Conservation (phyloP, 768 basidiomycete species). For the Trametes elegans region DNA sequence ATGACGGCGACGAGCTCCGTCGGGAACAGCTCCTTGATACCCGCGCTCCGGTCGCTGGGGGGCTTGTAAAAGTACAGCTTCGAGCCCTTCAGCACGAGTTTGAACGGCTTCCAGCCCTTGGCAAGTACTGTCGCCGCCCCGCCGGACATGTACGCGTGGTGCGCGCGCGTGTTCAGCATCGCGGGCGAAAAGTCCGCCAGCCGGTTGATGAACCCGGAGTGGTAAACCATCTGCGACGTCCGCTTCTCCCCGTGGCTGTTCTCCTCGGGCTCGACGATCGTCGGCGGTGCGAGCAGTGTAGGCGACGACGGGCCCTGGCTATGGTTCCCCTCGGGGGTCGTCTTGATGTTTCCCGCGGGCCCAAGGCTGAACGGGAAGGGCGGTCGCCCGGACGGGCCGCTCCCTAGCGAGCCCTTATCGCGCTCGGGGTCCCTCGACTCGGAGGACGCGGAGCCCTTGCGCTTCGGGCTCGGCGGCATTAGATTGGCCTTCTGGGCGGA, state of each 20-base stretch:
- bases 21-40: constrained; percentile 75
- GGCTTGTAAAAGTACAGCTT: constrained; percentile 88
- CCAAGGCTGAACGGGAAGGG: constrained; percentile 34
- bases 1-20: constrained; percentile 54
- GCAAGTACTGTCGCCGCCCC: constrained; percentile 24
- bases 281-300: constrained; percentile 49
- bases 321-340: constrained; percentile 1
- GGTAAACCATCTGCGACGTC: constrained; percentile 76
- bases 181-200: constrained; percentile 49
- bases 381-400: constrained; percentile 24
- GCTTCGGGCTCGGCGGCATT: constrained; percentile 50
- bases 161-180: constrained; percentile 28
- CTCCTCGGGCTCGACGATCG: constrained; percentile 40
- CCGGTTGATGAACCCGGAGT: constrained; percentile 75
- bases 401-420: constrained; percentile 25
- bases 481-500: constrained; percentile 49
- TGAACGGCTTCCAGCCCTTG: constrained; percentile 87
- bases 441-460: constrained; percentile 49
- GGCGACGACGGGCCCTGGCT: constrained; percentile 21
- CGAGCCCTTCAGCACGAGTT: constrained; percentile 78
- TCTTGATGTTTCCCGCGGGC: constrained; percentile 16
- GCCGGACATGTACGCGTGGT: constrained; percentile 28
- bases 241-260: constrained; percentile 43
- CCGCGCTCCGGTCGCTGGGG: constrained; percentile 61
- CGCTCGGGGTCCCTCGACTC: constrained; percentile 33